Evolutionary conservation across 768 basidiomycete genomes (phyloP).

Genomic region (Amanita pseudoporphyria): DNA sequence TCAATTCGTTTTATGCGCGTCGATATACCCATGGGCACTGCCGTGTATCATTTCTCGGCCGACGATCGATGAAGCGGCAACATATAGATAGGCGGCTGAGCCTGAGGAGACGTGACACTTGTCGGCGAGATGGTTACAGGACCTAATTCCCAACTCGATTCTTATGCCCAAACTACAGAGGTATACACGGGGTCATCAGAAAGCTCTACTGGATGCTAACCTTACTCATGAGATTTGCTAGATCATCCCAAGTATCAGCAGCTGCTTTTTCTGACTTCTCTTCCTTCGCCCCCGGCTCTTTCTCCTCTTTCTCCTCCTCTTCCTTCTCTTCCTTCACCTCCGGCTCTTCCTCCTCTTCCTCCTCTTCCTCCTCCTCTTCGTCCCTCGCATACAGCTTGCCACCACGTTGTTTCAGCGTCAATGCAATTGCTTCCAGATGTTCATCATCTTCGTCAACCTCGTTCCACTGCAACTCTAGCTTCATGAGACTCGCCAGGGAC

Average conservation of each 20-base stretch:
- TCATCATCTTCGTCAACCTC: slow-evolving; percentile 76
- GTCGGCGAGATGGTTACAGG: too few species aligned
- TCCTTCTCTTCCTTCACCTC: slow-evolving; percentile 29
- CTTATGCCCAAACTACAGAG: not conserved
- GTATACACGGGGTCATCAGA: not conserved
- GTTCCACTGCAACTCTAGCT: slow-evolving; percentile 85
- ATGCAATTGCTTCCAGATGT: slow-evolving; percentile 40
- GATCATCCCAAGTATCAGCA: slow-evolving; percentile 37
- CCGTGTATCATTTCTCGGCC: too few species aligned
- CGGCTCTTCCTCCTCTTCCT: slow-evolving; percentile 44
- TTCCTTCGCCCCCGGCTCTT: too few species aligned
- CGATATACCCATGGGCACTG: too few species aligned
- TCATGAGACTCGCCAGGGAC: slow-evolving; percentile 48
- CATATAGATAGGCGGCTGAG: too few species aligned
- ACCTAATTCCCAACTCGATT: too few species aligned
- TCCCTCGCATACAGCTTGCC: slow-evolving; percentile 61
- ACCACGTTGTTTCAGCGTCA: slow-evolving; percentile 51
- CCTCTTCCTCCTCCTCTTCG: slow-evolving; percentile 78
- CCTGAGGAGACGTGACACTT: too few species aligned
- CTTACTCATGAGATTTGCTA: slow-evolving; percentile 61
- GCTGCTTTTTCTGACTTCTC: too few species aligned
- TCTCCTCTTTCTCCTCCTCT: too few species aligned
- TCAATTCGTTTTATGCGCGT: too few species aligned
- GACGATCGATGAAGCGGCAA: too few species aligned
- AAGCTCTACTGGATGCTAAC: slow-evolving; percentile 32